Evolutionary conservation across 2,329 filamentous ascomycete genomes (phyloP), one percentile per base, ranked within the genome.

Genomic region (Sphaceloma murrayae): DNA sequence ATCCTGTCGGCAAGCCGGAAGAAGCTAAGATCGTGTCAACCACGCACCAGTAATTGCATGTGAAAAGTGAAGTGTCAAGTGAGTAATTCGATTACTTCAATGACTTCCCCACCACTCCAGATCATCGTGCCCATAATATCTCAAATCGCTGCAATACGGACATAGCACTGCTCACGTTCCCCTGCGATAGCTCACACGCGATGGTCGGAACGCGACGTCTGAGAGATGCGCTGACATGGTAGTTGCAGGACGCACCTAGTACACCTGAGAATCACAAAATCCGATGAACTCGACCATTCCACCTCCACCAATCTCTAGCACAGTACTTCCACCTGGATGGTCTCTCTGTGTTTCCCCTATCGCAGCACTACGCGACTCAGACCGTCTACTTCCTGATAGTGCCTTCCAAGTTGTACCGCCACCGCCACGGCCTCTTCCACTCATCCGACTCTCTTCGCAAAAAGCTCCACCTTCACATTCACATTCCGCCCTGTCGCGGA

Each of bases 11-110:
- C 14, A 34, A 36, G 22, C 42, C 42, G 8, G 42, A 45, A 29
- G 42, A 45, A 24, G 30, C 42, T 8, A 45, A 45, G 22, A 45
- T 45, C 17, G 42, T 45, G 30, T 45, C 42, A 21, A 45, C 42
- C 27, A 45, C 42, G n/a, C 29, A 34, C 21, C 42, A 45, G 19
- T 40, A 40, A 29, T 40, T 29, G 24, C 36, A 40, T 30, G 36
- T 40, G 36, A 40, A 19, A 40, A 22, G 36, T 30, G 8, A 40
- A 22, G 22, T n/a, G 13, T 30, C 22, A 27, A 6, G 24, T 27
- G 6, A 6, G 8, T 19, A 5, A 24, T 38, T 14, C 11, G 17
- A 14, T 22, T 38, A 11, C 18, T 38, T 19, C n/a, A 11, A 21
- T 24, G 10, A 11, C 16, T 38, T 14, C n/a, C n/a, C n/a, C n/a